Percentiles rank a stretch among this genome's conserved stretches.
Evolutionary conservation across 192 early-diverging fungal species (phyloP).

Genomic region (Fimicolochytrium jonesii): DNA sequence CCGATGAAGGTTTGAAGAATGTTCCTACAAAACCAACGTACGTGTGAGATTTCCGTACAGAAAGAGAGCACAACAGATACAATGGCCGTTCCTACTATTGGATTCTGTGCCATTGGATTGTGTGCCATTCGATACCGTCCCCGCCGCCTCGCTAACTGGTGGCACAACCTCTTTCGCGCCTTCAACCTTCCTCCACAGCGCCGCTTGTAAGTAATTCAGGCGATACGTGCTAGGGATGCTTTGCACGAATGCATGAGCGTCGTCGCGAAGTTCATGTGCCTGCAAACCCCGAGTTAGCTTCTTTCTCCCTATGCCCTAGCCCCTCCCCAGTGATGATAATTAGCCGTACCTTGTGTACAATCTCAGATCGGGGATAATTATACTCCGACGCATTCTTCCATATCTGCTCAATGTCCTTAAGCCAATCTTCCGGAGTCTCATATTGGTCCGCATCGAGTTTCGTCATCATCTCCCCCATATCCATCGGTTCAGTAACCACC

Average conservation of each 20-base stretch:
- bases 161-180: neutral
- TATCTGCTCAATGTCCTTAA: slow-evolving; percentile 18
- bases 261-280: slow-evolving; percentile 4
- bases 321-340: neutral
- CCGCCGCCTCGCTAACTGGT: too few relatives aligned
- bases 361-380: slow-evolving; percentile 17
- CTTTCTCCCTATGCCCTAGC: neutral
- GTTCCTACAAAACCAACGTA: too few relatives aligned
- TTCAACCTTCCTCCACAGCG: neutral
- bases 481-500: slow-evolving; percentile 28
- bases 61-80: too few relatives aligned
- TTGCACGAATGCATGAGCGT: slow-evolving; percentile 1
- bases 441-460: slow-evolving; percentile 14
- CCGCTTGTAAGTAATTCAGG: slow-evolving; percentile 11
- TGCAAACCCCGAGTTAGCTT: neutral
- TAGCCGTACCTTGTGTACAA: slow-evolving; percentile 6
- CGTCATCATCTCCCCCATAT: slow-evolving; percentile 14
- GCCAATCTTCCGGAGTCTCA: slow-evolving; percentile 25
- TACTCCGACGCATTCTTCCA: slow-evolving; percentile 7
- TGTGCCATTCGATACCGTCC: too few relatives aligned
- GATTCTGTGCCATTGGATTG: too few relatives aligned
- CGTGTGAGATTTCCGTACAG: too few relatives aligned
- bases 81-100: too few relatives aligned
- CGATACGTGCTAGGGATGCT: slow-evolving; percentile 6
- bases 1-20: too few relatives aligned